Evolutionary conservation across 106 monocot genomes (phyloP), one percentile per base, ranked within the genome.

Genomic region (Dendrobium officinale): DNA sequence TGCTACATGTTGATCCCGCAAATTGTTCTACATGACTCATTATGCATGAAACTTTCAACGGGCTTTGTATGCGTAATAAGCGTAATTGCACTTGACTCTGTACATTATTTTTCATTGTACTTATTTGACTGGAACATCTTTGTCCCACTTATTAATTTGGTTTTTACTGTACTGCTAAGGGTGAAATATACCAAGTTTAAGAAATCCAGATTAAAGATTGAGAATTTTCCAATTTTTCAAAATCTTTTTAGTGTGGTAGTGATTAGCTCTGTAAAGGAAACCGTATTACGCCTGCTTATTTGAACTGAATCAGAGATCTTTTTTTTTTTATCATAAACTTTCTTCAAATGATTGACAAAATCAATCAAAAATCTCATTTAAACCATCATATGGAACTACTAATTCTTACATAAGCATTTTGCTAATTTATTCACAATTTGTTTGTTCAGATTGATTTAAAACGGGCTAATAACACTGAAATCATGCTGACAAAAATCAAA

Each of bases 401-500:
- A 55, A 54, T 0, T 70, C 9, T 20, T 75, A 54, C 42, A 27
- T 26, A 43, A 41, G 58, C 43, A 64, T 73, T 54, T 33, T 33
- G 2, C 33, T 70, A 31, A n/a, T 37, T 26, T 70, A 45, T 49
- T 77, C 16, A 47, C 55, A 0, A 4, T 42, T 80, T 72, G 20
- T 70, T 75, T 83, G 75, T 87, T 45, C 82, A 97, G 97, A 80
- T 98, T 87, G 98, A 98, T 26, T 83, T 98, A 73, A 86, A 91
- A 80, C 84, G 95, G 27, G 98, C 92, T 72, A 95, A 98, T 81
- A 98, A 98, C 81, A 91, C 91, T 43, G 94, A 92, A 80, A 98
- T 98, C 79, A 98, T 98, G 98, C 84, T 98, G 68, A 91, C 94
- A 81, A 98, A 98, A 91, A 88, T 98, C 43, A 98, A 98, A 86